Base-by-base conservation (phyloP, 140 eudicot genomes). In the Senecio squalidus region DNA sequence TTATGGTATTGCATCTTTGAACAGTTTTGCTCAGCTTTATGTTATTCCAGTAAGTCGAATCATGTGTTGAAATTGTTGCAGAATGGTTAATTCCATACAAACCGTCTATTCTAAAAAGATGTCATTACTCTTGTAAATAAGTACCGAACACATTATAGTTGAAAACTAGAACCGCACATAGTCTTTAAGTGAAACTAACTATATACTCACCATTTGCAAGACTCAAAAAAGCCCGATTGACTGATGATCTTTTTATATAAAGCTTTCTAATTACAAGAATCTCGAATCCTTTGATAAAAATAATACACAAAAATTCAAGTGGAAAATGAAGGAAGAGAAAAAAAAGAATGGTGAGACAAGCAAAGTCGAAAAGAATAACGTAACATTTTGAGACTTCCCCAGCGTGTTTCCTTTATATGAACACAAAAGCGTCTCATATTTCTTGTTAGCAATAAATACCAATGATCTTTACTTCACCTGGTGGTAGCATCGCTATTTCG, bases 201-300 rank as follows among this genome's bases (percentile, higher is more conserved):
- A 39, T 56, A 44, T 18, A 46, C 40, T 70, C 58, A 60, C 36
- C 58, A 31, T 53, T 53, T 11, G 60, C 51, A 71, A 62, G 71
- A 62, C 52, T 43, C 34, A 9, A 62, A 36, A 52, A 45, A 43
- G 38, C 49, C 63, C 46, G 48, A 47, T 27, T 13, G 55, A 72
- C 61, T 27, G 60, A 64, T 55, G 43, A 47, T 49, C 70, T 62
- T 40, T n/a, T 61, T 70, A 60, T 62, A 70, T 70, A 61, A 29
- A 62, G 58, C 58, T 53, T 52, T 64, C 76, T 71, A 71, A 72
- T 72, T 72, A 72, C 77, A 72, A 55, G 77, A 72, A 64, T 72
- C 46, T 56, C 67, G 72, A 64, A 64, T 72, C 61, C 40, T 72
- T 62, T 34, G 24, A 62, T 26, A 29, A 70, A 64, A 47, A 67